These are phyloP conservation scores for Albugo laibachii DNA, from an alignment of 352 stramenopile genomes.

Conservation along the genomic window DNA sequence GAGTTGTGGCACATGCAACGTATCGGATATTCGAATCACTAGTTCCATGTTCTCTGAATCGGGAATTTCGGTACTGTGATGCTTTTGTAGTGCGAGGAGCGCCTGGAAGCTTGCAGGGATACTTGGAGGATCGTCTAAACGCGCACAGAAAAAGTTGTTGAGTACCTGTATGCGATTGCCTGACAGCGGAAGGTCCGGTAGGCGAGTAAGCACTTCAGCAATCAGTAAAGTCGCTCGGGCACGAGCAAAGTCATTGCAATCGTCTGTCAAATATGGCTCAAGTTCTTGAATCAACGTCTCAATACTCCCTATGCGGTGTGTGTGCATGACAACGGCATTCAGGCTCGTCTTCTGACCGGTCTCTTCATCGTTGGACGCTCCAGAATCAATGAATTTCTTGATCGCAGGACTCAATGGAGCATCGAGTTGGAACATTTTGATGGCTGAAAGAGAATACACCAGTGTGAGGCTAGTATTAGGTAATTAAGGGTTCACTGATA, in stretches of 20 bases:
- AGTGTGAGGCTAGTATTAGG: too few species aligned
- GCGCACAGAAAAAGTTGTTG: slow-evolving; percentile 68
- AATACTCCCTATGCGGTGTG: slow-evolving; percentile 54
- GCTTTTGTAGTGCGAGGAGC: slow-evolving; percentile 42
- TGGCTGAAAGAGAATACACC: too few species aligned
- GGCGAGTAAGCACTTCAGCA: slow-evolving; percentile 71
- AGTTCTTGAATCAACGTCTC: slow-evolving; percentile 67
- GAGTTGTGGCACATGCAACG: slow-evolving; percentile 61
- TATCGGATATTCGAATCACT: slow-evolving; percentile 34
- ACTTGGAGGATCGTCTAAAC: slow-evolving; percentile 68
- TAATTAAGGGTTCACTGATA: slow-evolving; percentile 8
- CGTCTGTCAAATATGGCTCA: slow-evolving; percentile 39
- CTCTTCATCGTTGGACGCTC: slow-evolving; percentile 49
- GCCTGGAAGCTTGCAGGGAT: slow-evolving; percentile 55
- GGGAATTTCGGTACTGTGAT: slow-evolving; percentile 45
- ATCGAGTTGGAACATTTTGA: slow-evolving; percentile 64
- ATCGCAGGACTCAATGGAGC: slow-evolving; percentile 65
- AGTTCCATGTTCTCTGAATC: slow-evolving; percentile 24
- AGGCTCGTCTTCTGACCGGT: slow-evolving; percentile 64
- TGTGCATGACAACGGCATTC: slow-evolving; percentile 78
- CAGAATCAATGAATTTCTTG: slow-evolving; percentile 53
- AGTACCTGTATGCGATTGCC: slow-evolving; percentile 50
- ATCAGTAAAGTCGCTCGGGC: slow-evolving; percentile 64
- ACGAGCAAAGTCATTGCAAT: slow-evolving; percentile 56
- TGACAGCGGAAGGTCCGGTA: slow-evolving; percentile 66